Evolutionary conservation across 2,329 filamentous ascomycete species (phyloP).

Genomic region (Arachnomyces sp.): DNA sequence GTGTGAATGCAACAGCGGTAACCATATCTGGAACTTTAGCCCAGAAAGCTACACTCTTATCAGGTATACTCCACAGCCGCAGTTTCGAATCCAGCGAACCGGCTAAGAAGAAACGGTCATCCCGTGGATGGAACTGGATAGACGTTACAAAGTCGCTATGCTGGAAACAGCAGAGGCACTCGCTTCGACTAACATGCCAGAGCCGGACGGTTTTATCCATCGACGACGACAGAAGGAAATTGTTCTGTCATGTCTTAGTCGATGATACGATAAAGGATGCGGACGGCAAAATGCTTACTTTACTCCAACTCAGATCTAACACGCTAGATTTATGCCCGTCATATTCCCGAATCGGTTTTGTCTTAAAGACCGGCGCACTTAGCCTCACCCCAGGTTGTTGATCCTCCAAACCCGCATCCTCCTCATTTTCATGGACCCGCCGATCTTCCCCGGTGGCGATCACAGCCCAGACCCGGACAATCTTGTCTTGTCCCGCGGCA

Average conservation of each 20-base stretch:
- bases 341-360: conserved; percentile 71
- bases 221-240: conserved; percentile 87
- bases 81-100: conserved; percentile 85
- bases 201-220: conserved; percentile 97
- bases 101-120: conserved; percentile 94
- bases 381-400: conserved; percentile 52
- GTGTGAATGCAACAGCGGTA: conserved; percentile 87
- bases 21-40: conserved; percentile 76
- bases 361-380: conserved; percentile 83
- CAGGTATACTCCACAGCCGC: conserved; percentile 91
- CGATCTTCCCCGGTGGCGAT: conserved; percentile 77
- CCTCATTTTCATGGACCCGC: conserved; percentile 62
- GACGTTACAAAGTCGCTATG: conserved; percentile 94
- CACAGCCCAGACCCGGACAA: conserved; percentile 83
- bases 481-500: conserved; percentile 80
- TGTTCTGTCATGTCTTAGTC: conserved; percentile 52
- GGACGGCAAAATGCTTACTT: conserved; percentile 40
- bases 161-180: conserved; percentile 89
- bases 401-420: conserved; percentile 46
- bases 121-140: conserved; percentile 86
- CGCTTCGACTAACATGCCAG: conserved; percentile 79
- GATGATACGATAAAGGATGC: not conserved
- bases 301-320: conserved; percentile 93
- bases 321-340: conserved; percentile 77
- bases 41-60: conserved; percentile 83